phyloP scores from a whole-genome alignment of 768 basidiomycete genomes.

The Gloeophyllum trabeum region DNA sequence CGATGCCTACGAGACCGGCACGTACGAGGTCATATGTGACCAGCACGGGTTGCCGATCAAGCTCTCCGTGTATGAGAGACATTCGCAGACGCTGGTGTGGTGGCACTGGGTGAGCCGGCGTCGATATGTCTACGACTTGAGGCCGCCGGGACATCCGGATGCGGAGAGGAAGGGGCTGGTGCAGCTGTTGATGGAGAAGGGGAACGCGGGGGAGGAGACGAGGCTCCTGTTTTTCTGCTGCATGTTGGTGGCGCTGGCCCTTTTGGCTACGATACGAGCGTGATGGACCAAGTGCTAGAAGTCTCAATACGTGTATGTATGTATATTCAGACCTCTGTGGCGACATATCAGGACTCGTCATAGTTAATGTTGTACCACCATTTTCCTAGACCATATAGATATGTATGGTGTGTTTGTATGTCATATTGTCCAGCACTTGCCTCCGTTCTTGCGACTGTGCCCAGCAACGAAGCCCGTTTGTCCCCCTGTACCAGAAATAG shows the following conservation, averaged over 20 bases:
- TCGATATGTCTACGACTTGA: conserved; percentile 19
- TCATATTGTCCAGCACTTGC: too few species aligned
- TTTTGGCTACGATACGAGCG: too few species aligned
- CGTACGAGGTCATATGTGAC: conserved; percentile 47
- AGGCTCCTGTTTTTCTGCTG: conserved; percentile 45
- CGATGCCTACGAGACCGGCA: conserved; percentile 28
- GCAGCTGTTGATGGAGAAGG: conserved; percentile 41
- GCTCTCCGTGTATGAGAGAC: conserved; percentile 39
- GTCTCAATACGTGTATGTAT: too few species aligned
- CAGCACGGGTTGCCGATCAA: conserved; percentile 51
- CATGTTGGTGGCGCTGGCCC: conserved; percentile 34
- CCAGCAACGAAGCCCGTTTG: too few species aligned
- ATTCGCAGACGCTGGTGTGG: conserved; percentile 9
- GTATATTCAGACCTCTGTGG: too few species aligned
- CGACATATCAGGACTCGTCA: too few species aligned
- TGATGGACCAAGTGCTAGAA: too few species aligned
- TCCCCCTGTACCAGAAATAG: too few species aligned
- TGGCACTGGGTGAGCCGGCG: conserved; percentile 18
- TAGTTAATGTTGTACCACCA: too few species aligned
- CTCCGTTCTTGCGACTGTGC: too few species aligned
- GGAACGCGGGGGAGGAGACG: conserved; percentile 59
- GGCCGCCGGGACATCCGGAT: conserved; percentile 22
- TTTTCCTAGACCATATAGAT: too few species aligned
- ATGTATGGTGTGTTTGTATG: too few species aligned
- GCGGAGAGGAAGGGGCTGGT: conserved; percentile 27